phyloP scores from a whole-genome alignment of 257 asterid species.

The Petunia axillaris region DNA sequence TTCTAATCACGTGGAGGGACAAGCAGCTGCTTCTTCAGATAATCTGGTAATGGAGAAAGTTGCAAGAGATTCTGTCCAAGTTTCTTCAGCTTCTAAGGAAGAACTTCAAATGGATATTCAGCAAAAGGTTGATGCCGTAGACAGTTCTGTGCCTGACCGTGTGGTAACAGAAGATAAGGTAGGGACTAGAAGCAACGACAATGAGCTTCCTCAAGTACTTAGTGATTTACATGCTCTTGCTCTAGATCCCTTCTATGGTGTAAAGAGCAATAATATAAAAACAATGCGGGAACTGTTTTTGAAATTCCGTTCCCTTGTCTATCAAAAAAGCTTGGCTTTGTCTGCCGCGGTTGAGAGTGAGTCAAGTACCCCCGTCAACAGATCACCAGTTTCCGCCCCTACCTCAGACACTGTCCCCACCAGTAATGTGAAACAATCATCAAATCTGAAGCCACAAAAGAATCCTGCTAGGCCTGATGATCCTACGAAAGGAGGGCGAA shows the following conservation, averaged over 20 bases:
- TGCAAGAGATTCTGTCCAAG: conserved; percentile 34
- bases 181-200: conserved; percentile 33
- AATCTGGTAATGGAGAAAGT: conserved; percentile 35
- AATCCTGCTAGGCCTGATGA: conserved; percentile 59
- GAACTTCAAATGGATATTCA: conserved; percentile 37
- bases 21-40: conserved; percentile 36
- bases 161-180: conserved; percentile 35
- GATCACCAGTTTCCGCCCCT: conserved; percentile 33
- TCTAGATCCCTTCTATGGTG: conserved; percentile 66
- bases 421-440: conserved; percentile 44
- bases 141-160: conserved; percentile 32
- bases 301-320: conserved; percentile 78
- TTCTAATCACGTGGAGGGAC: conserved; percentile 37
- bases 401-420: conserved; percentile 30
- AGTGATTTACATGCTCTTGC: conserved; percentile 70
- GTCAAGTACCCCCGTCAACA: conserved; percentile 43
- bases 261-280: conserved; percentile 46
- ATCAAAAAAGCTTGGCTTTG: conserved; percentile 69
- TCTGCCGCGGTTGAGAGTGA: conserved; percentile 51
- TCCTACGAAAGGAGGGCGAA: conserved; percentile 75
- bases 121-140: conserved; percentile 25
- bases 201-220: conserved; percentile 49
- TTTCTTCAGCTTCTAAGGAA: conserved; percentile 27
- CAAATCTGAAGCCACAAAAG: conserved; percentile 48
- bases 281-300: conserved; percentile 45